Percentiles rank a stretch among this genome's conserved stretches.
Evolutionary conservation across 2,329 filamentous ascomycete species (phyloP).

Genomic region (Clarireedia paspali): DNA sequence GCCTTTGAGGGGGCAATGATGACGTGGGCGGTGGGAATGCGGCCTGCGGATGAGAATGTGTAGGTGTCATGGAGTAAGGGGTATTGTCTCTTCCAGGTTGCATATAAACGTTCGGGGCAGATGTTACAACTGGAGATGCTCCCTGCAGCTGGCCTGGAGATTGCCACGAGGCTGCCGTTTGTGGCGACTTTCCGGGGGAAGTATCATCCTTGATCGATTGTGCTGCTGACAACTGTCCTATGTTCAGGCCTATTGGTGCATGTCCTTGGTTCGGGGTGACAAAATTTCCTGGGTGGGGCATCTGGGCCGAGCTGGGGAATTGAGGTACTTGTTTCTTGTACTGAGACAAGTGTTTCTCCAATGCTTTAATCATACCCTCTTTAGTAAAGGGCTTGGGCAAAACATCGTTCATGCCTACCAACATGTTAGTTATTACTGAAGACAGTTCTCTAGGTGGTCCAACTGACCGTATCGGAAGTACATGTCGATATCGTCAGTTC

Average conservation of each 20-base stretch:
- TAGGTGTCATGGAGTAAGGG: conserved; percentile 25
- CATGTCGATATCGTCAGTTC: conserved; percentile 91
- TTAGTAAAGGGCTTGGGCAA: conserved; percentile 94
- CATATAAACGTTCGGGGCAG: conserved; percentile 21
- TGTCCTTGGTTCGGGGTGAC: conserved; percentile 19
- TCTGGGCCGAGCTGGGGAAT: conserved; percentile 17
- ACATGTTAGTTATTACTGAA: conserved; percentile 26
- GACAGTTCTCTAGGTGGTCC: not conserved
- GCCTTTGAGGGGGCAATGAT: conserved; percentile 12
- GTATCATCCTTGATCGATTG: conserved; percentile 29
- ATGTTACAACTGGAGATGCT: conserved; percentile 23
- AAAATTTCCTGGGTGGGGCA: conserved; percentile 22
- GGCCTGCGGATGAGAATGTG: conserved; percentile 21
- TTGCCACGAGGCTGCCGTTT: conserved; percentile 26
- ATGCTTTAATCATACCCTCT: conserved; percentile 73
- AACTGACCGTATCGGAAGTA: conserved; percentile 90
- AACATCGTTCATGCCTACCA: conserved; percentile 89
- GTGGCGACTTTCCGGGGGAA: conserved; percentile 29
- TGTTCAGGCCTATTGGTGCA: conserved; percentile 23
- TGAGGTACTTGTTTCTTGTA: conserved; percentile 55
- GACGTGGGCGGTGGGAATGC: conserved; percentile 16
- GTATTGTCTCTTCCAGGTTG: conserved; percentile 23
- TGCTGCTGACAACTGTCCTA: conserved; percentile 23
- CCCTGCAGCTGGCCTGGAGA: conserved; percentile 27
- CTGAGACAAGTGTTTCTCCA: conserved; percentile 83